A percentile compares a stretch with the other conserved stretches of the same genome.
phyloP scores from a whole-genome alignment of 495 filamentous ascomycete species.

The Penicillium malachiteum region DNA sequence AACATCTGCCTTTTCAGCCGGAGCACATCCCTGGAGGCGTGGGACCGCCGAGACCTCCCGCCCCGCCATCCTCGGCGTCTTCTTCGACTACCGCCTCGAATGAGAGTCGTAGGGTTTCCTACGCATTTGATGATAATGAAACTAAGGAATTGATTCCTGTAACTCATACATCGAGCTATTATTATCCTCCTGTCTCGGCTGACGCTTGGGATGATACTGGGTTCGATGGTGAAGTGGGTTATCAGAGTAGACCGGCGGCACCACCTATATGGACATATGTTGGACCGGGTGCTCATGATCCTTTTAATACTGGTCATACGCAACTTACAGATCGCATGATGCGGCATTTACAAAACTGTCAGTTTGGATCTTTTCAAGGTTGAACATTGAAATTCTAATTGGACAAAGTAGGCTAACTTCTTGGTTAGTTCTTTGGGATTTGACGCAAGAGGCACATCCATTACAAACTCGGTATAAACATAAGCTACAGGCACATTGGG shows the following conservation, averaged over 20 bases:
- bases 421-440: constrained; percentile 38
- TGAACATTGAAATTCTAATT: no score
- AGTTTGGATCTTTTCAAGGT: constrained; percentile 5
- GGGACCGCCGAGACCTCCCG: constrained; percentile 10
- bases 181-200: constrained; percentile 11
- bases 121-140: constrained; percentile 7
- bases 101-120: constrained; percentile 13
- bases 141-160: constrained; percentile 12
- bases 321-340: constrained; percentile 44
- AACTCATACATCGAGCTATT: constrained; percentile 7
- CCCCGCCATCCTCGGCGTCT: constrained; percentile 11
- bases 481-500: constrained; percentile 44
- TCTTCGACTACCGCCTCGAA: constrained; percentile 16
- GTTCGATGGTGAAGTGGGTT: constrained; percentile 15
- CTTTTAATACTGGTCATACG: constrained; percentile 43
- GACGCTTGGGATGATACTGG: constrained; percentile 7
- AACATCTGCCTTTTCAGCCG: constrained; percentile 41
- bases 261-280: constrained; percentile 27
- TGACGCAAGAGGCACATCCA: constrained; percentile 43
- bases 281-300: constrained; percentile 38
- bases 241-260: constrained; percentile 2
- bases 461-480: constrained; percentile 39
- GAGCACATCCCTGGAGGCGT: constrained; percentile 26
- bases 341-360: constrained; percentile 44
- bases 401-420: constrained; percentile 6